Conservation (phyloP, 1,139 yeast genomes). For the Hyphopichia khmerensis region DNA sequence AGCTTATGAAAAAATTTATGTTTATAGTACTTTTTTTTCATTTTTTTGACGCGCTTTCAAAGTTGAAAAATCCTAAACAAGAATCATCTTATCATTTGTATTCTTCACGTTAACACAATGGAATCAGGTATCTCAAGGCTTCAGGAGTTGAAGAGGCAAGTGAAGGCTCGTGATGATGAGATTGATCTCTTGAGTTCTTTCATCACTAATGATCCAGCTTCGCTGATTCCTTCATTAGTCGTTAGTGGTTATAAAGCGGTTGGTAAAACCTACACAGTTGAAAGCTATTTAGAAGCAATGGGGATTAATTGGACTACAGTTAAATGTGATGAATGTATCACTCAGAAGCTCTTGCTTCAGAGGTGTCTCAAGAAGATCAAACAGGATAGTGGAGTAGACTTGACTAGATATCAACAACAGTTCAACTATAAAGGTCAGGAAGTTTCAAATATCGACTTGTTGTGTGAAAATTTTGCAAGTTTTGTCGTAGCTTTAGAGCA, state of each 20-base stretch:
- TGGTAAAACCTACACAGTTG: slow-evolving; percentile 38
- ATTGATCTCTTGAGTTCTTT: slow-evolving; percentile 29
- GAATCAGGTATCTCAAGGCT: background rate
- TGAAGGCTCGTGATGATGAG: slow-evolving; percentile 24
- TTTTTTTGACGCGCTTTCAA: too few species aligned
- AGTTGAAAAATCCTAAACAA: too few species aligned
- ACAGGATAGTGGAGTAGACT: slow-evolving; percentile 25
- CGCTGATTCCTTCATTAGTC: slow-evolving; percentile 28
- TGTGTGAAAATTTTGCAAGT: slow-evolving; percentile 48
- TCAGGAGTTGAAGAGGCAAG: slow-evolving; percentile 6
- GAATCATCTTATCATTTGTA: too few species aligned
- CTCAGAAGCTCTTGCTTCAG: slow-evolving; percentile 39
- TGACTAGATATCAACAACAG: slow-evolving; percentile 9
- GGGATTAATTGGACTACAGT: slow-evolving; percentile 26
- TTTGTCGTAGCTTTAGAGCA: slow-evolving; percentile 43
- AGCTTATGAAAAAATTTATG: too few species aligned
- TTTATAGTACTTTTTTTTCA: too few species aligned
- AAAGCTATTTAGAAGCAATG: slow-evolving; percentile 21
- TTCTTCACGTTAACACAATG: background rate
- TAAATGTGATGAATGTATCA: slow-evolving; percentile 40
- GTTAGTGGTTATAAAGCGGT: slow-evolving; percentile 43
- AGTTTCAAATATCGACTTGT: slow-evolving; percentile 14
- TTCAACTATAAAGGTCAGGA: slow-evolving; percentile 20
- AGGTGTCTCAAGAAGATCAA: slow-evolving; percentile 31
- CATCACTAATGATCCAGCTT: slow-evolving; percentile 17